Evolutionary conservation across 257 asterid genomes (phyloP).

Genomic region (Phtheirospermum japonicum): DNA sequence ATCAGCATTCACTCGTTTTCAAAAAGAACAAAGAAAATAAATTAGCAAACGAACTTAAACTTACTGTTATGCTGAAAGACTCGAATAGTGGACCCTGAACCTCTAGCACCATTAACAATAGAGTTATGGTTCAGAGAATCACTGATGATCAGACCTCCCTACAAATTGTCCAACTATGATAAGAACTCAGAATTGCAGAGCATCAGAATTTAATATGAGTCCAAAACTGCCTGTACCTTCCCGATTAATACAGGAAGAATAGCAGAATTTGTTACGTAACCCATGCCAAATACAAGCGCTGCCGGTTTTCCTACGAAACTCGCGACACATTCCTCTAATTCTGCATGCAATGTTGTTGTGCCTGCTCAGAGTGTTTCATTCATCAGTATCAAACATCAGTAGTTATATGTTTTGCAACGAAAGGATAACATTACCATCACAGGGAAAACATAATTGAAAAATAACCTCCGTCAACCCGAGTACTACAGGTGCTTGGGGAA

Average conservation of each 20-base stretch:
- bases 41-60: constrained; percentile 19
- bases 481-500: constrained; percentile 72
- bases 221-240: constrained; percentile 46
- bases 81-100: constrained; percentile 76
- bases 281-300: constrained; percentile 78
- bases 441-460: too few relatives aligned
- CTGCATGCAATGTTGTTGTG: constrained; percentile 59
- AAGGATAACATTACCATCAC: too few relatives aligned
- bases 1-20: background rate
- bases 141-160: constrained; percentile 81
- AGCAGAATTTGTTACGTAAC: constrained; percentile 77
- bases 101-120: constrained; percentile 83
- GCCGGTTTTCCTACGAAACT: constrained; percentile 75
- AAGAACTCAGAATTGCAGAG: constrained; percentile 15
- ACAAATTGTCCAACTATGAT: constrained; percentile 10
- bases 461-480: constrained; percentile 80
- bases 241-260: constrained; percentile 73
- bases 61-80: constrained; percentile 83
- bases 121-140: constrained; percentile 86
- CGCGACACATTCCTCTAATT: constrained; percentile 75
- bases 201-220: background rate
- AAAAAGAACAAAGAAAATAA: background rate
- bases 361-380: constrained; percentile 35
- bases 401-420: constrained; percentile 56
- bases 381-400: constrained; percentile 17